Percentiles rank a stretch among this genome's conserved stretches.
phyloP scores from a whole-genome alignment of 208 protist species.

The Balamuthia mandrillaris region DNA sequence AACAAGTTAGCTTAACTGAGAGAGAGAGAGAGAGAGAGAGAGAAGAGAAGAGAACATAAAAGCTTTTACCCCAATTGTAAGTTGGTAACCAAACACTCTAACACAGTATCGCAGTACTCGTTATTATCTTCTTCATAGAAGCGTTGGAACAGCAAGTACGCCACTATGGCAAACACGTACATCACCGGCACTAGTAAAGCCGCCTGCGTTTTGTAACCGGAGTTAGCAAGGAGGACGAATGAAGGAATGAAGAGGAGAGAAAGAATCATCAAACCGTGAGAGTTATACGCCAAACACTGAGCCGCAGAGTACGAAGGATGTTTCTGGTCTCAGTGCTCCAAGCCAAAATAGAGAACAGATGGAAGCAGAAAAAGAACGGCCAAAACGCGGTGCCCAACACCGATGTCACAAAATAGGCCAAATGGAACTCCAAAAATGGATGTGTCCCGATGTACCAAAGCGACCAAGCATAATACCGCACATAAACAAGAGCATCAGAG shows the following conservation, averaged over 20 bases:
- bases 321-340: background rate
- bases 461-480: constrained; percentile 25
- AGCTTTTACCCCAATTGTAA: constrained; percentile 20
- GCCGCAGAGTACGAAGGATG: background rate
- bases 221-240: too few relatives aligned
- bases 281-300: background rate
- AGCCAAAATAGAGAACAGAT: constrained; percentile 16
- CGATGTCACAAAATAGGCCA: background rate
- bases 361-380: background rate
- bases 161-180: constrained; percentile 20
- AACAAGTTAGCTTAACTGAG: background rate
- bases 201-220: too few relatives aligned
- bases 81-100: constrained; percentile 30
- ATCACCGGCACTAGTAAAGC: background rate
- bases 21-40: background rate
- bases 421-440: background rate
- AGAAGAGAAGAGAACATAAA: background rate
- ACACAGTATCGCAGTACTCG: constrained; percentile 33
- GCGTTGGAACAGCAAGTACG: background rate
- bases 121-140: constrained; percentile 18
- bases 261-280: background rate
- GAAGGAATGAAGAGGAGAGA: background rate
- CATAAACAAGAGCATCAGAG: background rate
- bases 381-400: background rate
- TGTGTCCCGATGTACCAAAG: background rate